A percentile compares a stretch with the other conserved stretches of the same genome.
Evolutionary conservation across 805 yeast genomes (phyloP).

Genomic region (Hanseniaspora taiwanica): DNA sequence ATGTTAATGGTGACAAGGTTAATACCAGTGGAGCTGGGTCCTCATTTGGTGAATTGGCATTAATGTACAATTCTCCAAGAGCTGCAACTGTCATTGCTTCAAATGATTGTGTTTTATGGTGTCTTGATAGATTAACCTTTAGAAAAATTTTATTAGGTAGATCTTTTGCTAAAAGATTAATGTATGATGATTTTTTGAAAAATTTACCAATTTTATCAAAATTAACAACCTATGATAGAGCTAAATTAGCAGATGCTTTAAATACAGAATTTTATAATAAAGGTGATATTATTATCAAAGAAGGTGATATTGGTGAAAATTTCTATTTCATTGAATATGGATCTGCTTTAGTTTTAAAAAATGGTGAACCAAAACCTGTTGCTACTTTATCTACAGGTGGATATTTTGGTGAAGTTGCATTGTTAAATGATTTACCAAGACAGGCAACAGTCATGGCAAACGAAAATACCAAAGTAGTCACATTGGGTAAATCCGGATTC

Average conservation of each 20-base stretch:
- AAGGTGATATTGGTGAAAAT: conserved; percentile 76
- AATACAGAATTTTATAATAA: conserved; percentile 58
- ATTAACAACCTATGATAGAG: conserved; percentile 68
- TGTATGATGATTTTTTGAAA: conserved; percentile 80
- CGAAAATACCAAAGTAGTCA: conserved; percentile 72
- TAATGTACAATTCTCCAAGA: conserved; percentile 95
- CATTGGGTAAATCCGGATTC: conserved; percentile 83
- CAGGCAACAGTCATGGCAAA: conserved; percentile 83
- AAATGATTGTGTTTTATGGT: conserved; percentile 72
- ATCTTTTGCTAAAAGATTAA: conserved; percentile 75
- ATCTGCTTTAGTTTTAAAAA: conserved; percentile 57
- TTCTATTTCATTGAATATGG: conserved; percentile 74
- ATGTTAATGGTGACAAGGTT: conserved; percentile 52
- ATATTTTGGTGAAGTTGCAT: conserved; percentile 93
- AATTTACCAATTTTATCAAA: conserved; percentile 71
- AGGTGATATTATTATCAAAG: conserved; percentile 64
- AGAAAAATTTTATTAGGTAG: conserved; percentile 83
- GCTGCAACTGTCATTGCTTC: conserved; percentile 84
- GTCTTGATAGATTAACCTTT: conserved; percentile 85
- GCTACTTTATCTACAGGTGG: conserved; percentile 61
- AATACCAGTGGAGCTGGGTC: conserved; percentile 74
- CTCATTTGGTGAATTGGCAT: conserved; percentile 90
- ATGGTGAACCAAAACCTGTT: conserved; percentile 41
- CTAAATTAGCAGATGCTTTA: conserved; percentile 89
- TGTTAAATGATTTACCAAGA: conserved; percentile 82